Conservation (phyloP, 73 alveolate species). For the Uronychia binucleata region DNA sequence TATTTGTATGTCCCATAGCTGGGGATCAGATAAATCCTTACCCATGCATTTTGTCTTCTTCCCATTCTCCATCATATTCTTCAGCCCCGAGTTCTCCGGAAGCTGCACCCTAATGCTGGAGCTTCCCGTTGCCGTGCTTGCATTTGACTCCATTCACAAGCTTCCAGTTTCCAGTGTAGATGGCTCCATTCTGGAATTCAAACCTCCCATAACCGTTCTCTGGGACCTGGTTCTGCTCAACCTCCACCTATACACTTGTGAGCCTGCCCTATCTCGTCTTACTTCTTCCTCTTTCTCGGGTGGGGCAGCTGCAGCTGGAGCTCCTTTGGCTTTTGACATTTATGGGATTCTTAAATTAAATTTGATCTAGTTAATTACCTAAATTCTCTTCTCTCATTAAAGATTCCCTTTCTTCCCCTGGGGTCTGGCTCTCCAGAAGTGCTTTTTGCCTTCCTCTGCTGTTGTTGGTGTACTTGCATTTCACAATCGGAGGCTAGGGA, state of each 20-base stretch:
- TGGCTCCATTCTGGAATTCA: slow-evolving; percentile 83
- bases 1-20: slow-evolving; percentile 79
- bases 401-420: background rate
- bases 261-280: background rate
- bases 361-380: background rate
- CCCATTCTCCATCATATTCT: slow-evolving; percentile 94
- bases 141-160: slow-evolving; percentile 72
- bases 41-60: slow-evolving; percentile 91
- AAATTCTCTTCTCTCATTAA: background rate
- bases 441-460: background rate
- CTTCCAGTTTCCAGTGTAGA: slow-evolving; percentile 90
- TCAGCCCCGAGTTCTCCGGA: slow-evolving; percentile 63
- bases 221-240: slow-evolving; percentile 50
- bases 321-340: slow-evolving; percentile 45
- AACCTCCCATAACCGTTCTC: slow-evolving; percentile 66
- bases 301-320: slow-evolving; percentile 37
- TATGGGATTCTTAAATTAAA: slow-evolving; percentile 13
- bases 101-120: slow-evolving; percentile 59
- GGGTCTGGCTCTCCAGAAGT: background rate
- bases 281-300: slow-evolving; percentile 38
- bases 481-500: background rate
- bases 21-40: background rate
- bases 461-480: background rate
- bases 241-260: slow-evolving; percentile 8
- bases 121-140: slow-evolving; percentile 90